Base-by-base conservation (phyloP, 2,329 filamentous ascomycete genomes). In the Aspergillus sp. region DNA sequence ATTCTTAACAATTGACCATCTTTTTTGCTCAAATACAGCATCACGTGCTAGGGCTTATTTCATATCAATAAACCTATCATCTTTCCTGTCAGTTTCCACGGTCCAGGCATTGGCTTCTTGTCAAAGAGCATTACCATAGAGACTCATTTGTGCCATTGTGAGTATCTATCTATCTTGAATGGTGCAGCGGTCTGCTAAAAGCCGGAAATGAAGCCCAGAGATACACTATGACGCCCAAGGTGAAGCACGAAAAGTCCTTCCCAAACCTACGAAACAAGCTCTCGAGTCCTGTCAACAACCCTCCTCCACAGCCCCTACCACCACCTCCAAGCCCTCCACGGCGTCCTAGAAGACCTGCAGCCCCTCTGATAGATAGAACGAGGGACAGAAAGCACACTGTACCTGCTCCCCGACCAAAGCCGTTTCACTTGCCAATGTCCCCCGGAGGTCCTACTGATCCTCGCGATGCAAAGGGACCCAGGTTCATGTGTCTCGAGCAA, bases 401-500 rank as follows among this genome's bases (percentile, higher is more conserved):
- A 27, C 7, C 23, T 22, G 17, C 19, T 12, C 30, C 43, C 3
- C 15, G 17, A 19, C 27, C 13, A n/a, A 38, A 38, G 4, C 20
- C 27, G 7, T 19, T 33, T 22, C 20, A 15, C 7, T 32, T 45
- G 19, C 43, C 30, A 23, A 32, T 22, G n/a, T 33, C 30, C 9
- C 19, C 17, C 3, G 32, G 19, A 9, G 12, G 20, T 2, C 10
- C 41, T 10, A 5, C 10, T 13, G 25, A 5, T 10, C 23, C 22
- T 7, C 9, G 23, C 3, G 25, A n/a, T n/a, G 17, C 13, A 25
- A 13, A 42, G 13, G 38, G 23, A 7, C 49, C 49, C 15, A 41
- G 49, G 4, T 51, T 51, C 37, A 51, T 51, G 49, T 22, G 23
- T 9, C 17, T 30, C 19, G 43, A 15, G 2, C 30, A 39, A 6